phyloP scores from a whole-genome alignment of 169 alveolate genomes.

The Amoebophrya sp. region DNA sequence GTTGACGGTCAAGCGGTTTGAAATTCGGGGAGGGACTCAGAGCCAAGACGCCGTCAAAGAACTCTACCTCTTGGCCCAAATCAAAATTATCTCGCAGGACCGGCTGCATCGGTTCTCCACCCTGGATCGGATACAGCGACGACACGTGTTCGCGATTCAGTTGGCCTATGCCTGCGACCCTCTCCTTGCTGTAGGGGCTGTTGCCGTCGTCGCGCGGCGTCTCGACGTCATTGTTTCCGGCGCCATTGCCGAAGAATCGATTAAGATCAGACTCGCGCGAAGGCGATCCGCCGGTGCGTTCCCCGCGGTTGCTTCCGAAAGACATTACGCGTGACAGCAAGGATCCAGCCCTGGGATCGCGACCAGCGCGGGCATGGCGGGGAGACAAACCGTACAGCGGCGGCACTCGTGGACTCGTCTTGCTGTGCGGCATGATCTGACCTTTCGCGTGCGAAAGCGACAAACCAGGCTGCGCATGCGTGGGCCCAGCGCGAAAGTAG shows the following conservation, averaged over 20 bases:
- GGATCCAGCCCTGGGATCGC: too few species aligned
- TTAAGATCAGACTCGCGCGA: too few species aligned
- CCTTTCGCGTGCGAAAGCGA: too few species aligned
- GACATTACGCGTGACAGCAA: too few species aligned
- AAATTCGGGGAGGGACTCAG: neutral
- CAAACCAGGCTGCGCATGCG: neutral
- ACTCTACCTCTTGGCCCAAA: neutral
- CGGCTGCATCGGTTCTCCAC: slow-evolving; percentile 1
- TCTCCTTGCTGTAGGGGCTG: neutral
- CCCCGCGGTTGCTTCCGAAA: slow-evolving; percentile 19
- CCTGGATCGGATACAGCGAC: neutral
- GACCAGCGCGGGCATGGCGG: too few species aligned
- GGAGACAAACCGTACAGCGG: too few species aligned
- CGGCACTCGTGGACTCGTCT: too few species aligned
- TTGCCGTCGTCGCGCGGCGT: too few species aligned
- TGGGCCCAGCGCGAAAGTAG: neutral
- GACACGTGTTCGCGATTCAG: neutral
- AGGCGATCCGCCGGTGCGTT: neutral
- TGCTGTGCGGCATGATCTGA: too few species aligned
- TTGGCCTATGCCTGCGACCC: neutral
- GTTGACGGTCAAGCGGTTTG: neutral
- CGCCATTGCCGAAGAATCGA: too few species aligned
- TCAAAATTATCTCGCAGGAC: too few species aligned
- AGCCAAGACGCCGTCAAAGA: neutral
- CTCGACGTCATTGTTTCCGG: too few species aligned